Evolutionary conservation across 495 filamentous ascomycete species (phyloP).

Genomic region (Articulospora tetracladia): DNA sequence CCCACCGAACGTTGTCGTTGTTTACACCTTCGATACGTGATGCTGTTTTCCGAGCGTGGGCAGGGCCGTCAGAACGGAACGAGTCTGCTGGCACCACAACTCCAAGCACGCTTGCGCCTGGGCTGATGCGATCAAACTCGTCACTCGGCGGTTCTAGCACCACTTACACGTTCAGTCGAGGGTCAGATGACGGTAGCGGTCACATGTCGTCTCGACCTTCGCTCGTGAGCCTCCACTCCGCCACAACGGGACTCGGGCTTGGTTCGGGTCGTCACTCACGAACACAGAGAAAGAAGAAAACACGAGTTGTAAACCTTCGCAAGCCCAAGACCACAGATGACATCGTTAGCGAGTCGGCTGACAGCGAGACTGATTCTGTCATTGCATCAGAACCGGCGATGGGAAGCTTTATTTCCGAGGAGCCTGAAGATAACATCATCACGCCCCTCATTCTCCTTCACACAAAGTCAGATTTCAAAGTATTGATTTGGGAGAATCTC

Average conservation of each 20-base stretch:
- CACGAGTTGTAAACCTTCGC: constrained; percentile 87
- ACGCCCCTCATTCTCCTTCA: constrained; percentile 41
- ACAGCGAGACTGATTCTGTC: constrained; percentile 28
- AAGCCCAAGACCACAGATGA: constrained; percentile 31
- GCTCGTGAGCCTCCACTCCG: constrained; percentile 42
- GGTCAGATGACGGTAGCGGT: constrained; percentile 43
- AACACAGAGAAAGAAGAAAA: constrained; percentile 73
- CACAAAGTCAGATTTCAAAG: constrained; percentile 38
- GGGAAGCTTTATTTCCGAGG: constrained; percentile 32
- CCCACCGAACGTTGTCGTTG: constrained; percentile 81
- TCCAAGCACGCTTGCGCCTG: constrained; percentile 47
- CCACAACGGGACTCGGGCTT: constrained; percentile 58
- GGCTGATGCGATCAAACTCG: constrained; percentile 57
- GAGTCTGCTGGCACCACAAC: constrained; percentile 55
- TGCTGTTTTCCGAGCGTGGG: constrained; percentile 88
- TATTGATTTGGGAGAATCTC: constrained; percentile 24
- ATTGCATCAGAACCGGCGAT: constrained; percentile 41
- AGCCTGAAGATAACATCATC: constrained; percentile 51
- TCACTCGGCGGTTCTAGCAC: constrained; percentile 55
- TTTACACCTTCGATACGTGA: constrained; percentile 82
- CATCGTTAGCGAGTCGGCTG: constrained; percentile 37
- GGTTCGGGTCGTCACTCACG: constrained; percentile 63
- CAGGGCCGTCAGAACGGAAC: constrained; percentile 67
- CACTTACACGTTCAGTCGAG: constrained; percentile 57
- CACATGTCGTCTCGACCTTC: constrained; percentile 42